These are phyloP conservation scores for Penicillium silybi DNA, from an alignment of 495 filamentous ascomycete species.

Conservation along the genomic window DNA sequence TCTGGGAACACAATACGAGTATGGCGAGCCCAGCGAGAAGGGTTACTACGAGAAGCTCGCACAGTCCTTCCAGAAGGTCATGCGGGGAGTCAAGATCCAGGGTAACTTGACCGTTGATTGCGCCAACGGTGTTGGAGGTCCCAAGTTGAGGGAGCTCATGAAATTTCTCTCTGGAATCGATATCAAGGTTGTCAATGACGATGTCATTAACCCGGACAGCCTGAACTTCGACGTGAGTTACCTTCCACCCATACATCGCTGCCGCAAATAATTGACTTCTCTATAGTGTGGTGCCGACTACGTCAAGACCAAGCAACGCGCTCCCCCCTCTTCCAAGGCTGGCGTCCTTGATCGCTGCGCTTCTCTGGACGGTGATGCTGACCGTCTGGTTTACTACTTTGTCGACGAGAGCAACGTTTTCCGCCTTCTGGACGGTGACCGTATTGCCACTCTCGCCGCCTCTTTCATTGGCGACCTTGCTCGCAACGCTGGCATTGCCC, in stretches of 20 bases:
- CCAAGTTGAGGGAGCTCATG: slow-evolving; percentile 81
- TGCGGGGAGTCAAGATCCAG: slow-evolving; percentile 66
- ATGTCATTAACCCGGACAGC: slow-evolving; percentile 80
- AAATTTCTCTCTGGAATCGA: slow-evolving; percentile 76
- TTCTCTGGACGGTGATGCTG: slow-evolving; percentile 92
- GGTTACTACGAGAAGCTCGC: slow-evolving; percentile 94
- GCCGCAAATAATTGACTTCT: not conserved
- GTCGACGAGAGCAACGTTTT: slow-evolving; percentile 75
- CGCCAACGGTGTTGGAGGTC: slow-evolving; percentile 94
- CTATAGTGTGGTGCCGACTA: slow-evolving; percentile 88
- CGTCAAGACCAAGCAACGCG: slow-evolving; percentile 93
- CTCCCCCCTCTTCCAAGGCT: slow-evolving; percentile 78
- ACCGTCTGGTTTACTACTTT: slow-evolving; percentile 95
- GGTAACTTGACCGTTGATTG: slow-evolving; percentile 85
- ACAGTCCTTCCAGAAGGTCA: slow-evolving; percentile 72
- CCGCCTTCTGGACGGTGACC: slow-evolving; percentile 90
- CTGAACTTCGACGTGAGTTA: slow-evolving; percentile 76
- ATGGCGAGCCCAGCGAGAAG: slow-evolving; percentile 81
- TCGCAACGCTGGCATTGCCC: slow-evolving; percentile 68
- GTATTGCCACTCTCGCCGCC: slow-evolving; percentile 91
- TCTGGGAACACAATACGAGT: slow-evolving; percentile 70
- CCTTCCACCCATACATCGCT: not conserved
- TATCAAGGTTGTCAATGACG: slow-evolving; percentile 86
- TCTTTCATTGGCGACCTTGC: slow-evolving; percentile 90
- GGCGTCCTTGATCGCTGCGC: slow-evolving; percentile 73